phyloP scores from a whole-genome alignment of 495 filamentous ascomycete species.

The Evansstolkia leycettana region DNA sequence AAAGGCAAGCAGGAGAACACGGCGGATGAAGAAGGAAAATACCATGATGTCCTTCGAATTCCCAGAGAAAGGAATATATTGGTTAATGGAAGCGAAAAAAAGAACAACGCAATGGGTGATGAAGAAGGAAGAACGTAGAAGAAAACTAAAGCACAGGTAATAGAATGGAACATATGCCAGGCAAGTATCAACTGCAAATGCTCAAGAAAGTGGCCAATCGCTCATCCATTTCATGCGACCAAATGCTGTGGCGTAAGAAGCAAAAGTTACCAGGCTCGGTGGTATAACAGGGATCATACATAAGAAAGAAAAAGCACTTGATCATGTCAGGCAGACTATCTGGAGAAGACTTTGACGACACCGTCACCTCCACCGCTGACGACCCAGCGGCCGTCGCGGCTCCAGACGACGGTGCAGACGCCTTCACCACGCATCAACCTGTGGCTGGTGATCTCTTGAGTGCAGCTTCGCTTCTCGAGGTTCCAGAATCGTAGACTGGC shows the following conservation, averaged over 20 bases:
- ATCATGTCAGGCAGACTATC: conserved; percentile 26
- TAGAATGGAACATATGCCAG: conserved; percentile 29
- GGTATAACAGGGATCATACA: background rate
- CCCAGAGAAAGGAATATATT: too few species aligned
- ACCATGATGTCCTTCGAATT: too few species aligned
- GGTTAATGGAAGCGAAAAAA: too few species aligned
- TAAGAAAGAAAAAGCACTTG: conserved; percentile 9
- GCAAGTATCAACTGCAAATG: conserved; percentile 31
- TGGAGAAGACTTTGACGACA: conserved; percentile 87
- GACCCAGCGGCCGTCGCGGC: conserved; percentile 84
- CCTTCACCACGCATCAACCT: conserved; percentile 89
- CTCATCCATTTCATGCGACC: conserved; percentile 32
- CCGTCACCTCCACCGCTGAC: conserved; percentile 94
- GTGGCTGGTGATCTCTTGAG: conserved; percentile 85
- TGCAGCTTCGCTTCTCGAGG: conserved; percentile 88
- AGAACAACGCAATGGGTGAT: conserved; percentile 1
- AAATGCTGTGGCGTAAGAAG: conserved; percentile 18
- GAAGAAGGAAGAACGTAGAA: too few species aligned
- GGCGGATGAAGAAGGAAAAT: too few species aligned
- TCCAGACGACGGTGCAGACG: conserved; percentile 88
- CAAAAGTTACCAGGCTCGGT: conserved; percentile 5
- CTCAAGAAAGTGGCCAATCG: conserved; percentile 28
- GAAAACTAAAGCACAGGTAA: conserved; percentile 13
- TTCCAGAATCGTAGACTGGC: conserved; percentile 93
- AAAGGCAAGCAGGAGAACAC: too few species aligned